phyloP scores from a whole-genome alignment of 1,139 yeast species.

The Debaryomycetaceae sp. region DNA sequence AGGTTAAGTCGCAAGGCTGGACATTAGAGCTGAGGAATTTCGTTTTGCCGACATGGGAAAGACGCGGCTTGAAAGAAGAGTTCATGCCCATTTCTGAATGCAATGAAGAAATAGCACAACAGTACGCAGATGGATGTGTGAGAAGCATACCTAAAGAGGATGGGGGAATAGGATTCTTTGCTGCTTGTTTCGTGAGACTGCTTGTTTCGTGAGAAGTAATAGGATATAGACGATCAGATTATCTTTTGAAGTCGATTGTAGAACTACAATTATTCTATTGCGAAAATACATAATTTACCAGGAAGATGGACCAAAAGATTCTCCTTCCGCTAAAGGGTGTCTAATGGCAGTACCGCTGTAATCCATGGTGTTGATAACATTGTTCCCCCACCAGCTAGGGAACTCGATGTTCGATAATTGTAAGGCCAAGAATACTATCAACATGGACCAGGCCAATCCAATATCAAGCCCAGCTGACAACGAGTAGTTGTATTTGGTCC shows the following conservation, averaged over 20 bases:
- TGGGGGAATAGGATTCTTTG: constrained; percentile 97
- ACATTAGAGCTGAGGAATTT: constrained; percentile 53
- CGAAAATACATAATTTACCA: neutral
- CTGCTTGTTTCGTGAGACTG: constrained; percentile 65
- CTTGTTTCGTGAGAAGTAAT: too few species aligned
- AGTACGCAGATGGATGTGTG: constrained; percentile 80
- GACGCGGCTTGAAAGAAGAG: constrained; percentile 75
- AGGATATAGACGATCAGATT: too few species aligned
- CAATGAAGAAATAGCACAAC: constrained; percentile 40
- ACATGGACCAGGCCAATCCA: constrained; percentile 33
- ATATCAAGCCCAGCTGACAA: constrained; percentile 41
- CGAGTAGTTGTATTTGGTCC: constrained; percentile 41
- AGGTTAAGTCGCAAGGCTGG: constrained; percentile 70
- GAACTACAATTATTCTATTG: too few species aligned
- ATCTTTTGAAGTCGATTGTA: too few species aligned
- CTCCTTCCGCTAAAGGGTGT: constrained; percentile 20
- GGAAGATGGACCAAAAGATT: neutral
- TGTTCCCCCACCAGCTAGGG: constrained; percentile 62
- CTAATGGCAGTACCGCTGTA: constrained; percentile 12
- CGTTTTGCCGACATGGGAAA: constrained; percentile 81
- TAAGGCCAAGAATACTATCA: constrained; percentile 54
- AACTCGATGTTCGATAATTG: constrained; percentile 35
- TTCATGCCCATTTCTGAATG: constrained; percentile 48
- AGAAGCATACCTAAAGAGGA: constrained; percentile 82
- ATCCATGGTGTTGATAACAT: constrained; percentile 31